Conservation (phyloP, 371 early-diverging fungal genomes). For the Rhizopus arrhizus region DNA sequence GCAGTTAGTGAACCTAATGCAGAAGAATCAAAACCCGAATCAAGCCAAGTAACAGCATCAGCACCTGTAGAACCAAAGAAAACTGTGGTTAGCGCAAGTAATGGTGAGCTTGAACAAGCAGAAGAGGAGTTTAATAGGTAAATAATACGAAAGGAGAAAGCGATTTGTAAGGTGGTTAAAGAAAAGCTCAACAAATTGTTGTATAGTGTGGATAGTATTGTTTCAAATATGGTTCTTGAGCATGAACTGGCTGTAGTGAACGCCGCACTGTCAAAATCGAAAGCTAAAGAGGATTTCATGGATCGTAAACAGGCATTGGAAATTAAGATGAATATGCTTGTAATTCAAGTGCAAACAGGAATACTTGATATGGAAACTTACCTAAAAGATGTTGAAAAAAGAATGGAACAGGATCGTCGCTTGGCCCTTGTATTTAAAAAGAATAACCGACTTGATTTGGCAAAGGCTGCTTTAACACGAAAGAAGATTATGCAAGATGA, state of each 20-base stretch:
- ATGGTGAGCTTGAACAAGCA: constrained; percentile 48
- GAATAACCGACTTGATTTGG: constrained; percentile 64
- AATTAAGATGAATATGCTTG: constrained; percentile 81
- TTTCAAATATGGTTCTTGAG: constrained; percentile 80
- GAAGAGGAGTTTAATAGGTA: constrained; percentile 58
- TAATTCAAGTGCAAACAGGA: constrained; percentile 77
- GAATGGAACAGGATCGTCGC: constrained; percentile 67
- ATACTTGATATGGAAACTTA: constrained; percentile 75
- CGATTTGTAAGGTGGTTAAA: not conserved
- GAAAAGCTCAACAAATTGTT: not conserved
- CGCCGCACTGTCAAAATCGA: constrained; percentile 45
- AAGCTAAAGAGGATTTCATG: constrained; percentile 61
- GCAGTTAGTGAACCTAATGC: too few species aligned
- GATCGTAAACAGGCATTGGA: constrained; percentile 72
- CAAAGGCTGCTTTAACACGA: constrained; percentile 67
- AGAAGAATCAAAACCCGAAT: not conserved
- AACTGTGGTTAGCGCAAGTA: not conserved
- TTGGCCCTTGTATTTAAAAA: constrained; percentile 74
- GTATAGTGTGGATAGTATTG: constrained; percentile 68
- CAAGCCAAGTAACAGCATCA: not conserved
- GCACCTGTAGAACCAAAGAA: not conserved
- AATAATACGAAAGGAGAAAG: not conserved
- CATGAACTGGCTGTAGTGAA: constrained; percentile 62
- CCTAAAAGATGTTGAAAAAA: constrained; percentile 53
- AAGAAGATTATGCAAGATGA: constrained; percentile 82